Conservation (phyloP, 2,329 filamentous ascomycete species). For the Colletotrichum tropicicola region DNA sequence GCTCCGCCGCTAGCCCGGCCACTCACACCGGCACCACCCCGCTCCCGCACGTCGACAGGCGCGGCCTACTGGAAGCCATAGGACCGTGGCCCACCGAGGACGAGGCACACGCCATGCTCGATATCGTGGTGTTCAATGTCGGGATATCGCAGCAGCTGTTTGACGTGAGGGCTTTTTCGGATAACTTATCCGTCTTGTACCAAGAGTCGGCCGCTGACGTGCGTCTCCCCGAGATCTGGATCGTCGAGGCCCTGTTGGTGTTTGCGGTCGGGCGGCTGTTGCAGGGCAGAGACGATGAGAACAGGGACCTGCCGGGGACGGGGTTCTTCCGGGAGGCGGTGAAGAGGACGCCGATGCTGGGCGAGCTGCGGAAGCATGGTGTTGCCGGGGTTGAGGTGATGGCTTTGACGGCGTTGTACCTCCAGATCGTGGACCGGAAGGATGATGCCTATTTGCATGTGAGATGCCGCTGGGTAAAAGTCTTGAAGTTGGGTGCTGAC, state of each 20-base stretch:
- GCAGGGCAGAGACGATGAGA: not conserved
- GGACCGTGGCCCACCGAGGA: constrained; percentile 14
- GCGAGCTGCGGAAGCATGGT: constrained; percentile 5
- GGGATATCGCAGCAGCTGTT: constrained; percentile 28
- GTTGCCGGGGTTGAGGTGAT: constrained; percentile 10
- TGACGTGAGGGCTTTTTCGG: constrained; percentile 23
- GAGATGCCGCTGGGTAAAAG: not conserved
- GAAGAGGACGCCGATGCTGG: not conserved
- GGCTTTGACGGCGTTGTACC: constrained; percentile 21
- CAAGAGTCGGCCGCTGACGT: not conserved
- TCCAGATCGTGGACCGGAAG: constrained; percentile 17
- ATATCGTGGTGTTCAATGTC: constrained; percentile 9
- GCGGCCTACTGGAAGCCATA: not conserved
- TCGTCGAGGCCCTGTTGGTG: constrained; percentile 12
- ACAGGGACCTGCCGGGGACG: not conserved
- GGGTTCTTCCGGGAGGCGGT: constrained; percentile 7
- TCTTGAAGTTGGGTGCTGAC: too few relatives aligned
- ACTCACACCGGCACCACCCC: not conserved
- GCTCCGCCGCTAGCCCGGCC: not conserved
- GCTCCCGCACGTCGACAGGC: not conserved
- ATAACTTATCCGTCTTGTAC: constrained; percentile 11
- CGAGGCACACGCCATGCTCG: constrained; percentile 12
- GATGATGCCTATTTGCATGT: constrained; percentile 28
- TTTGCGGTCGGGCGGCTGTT: constrained; percentile 18
- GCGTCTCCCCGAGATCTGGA: not conserved